These are phyloP conservation scores for Retiboletus flavoniger DNA, from an alignment of 1,284 basidiomycete species.

Conservation along the genomic window DNA sequence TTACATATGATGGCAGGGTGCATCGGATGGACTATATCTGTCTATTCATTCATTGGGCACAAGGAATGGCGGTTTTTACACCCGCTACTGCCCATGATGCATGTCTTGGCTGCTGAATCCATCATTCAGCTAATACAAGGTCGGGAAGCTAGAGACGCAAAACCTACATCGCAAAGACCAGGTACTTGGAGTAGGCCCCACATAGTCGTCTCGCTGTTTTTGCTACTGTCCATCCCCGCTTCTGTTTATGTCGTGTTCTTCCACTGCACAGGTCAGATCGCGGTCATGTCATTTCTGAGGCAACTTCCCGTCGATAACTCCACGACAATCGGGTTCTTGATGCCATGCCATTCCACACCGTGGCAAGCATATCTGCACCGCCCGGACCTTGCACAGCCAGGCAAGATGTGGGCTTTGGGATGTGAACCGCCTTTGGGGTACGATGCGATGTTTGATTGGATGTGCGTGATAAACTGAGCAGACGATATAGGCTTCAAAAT, in stretches of 20 bases:
- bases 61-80: slow-evolving; percentile 99
- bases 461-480: slow-evolving; percentile 6
- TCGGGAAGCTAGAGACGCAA: slow-evolving; percentile 3
- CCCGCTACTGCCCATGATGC: slow-evolving; percentile 83
- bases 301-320: slow-evolving; percentile 49
- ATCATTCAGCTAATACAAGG: slow-evolving; percentile 50
- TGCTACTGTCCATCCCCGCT: slow-evolving; percentile 57
- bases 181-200: slow-evolving; percentile 3
- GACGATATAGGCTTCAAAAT: slow-evolving; percentile 46
- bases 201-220: slow-evolving; percentile 38
- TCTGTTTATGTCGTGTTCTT: slow-evolving; percentile 68
- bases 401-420: slow-evolving; percentile 76
- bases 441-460: slow-evolving; percentile 24
- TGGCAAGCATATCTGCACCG: slow-evolving; percentile 90
- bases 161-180: slow-evolving; percentile 13
- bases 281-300: slow-evolving; percentile 65
- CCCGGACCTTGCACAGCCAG: slow-evolving; percentile 49
- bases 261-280: slow-evolving; percentile 79
- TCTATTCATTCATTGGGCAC: slow-evolving; percentile 82
- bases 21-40: slow-evolving; percentile 60
- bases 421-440: slow-evolving; percentile 89
- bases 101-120: slow-evolving; percentile 76
- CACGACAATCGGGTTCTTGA: slow-evolving; percentile 75
- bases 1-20: slow-evolving; percentile 51
- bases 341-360: slow-evolving; percentile 98